Evolutionary conservation across 140 eudicot genomes (phyloP).

Genomic region (Oenanthe javanica): DNA sequence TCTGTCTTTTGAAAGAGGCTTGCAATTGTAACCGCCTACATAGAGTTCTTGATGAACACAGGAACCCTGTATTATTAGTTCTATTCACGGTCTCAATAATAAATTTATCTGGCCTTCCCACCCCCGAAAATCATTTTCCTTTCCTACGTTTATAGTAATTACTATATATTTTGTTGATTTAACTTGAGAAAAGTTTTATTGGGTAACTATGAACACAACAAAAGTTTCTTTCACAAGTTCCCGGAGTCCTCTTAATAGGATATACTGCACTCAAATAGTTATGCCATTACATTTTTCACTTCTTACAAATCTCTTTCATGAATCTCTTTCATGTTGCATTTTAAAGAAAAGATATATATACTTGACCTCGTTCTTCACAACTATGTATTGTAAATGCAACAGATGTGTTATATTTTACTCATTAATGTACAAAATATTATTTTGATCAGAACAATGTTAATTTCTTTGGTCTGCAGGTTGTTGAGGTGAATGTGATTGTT

Average conservation of each 20-base stretch:
- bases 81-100: background rate
- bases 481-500: conserved; percentile 83
- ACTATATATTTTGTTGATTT: background rate
- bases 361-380: background rate
- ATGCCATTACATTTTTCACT: background rate
- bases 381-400: background rate
- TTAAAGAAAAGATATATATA: background rate
- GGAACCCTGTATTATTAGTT: background rate
- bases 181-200: background rate
- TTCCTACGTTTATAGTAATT: background rate
- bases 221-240: background rate
- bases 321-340: background rate
- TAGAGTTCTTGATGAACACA: background rate
- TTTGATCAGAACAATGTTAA: background rate
- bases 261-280: background rate
- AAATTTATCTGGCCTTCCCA: background rate
- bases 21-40: background rate
- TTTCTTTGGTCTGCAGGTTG: conserved; percentile 52
- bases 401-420: background rate
- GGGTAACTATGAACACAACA: background rate
- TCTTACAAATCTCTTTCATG: background rate
- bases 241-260: background rate
- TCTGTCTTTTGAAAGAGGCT: background rate
- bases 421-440: background rate
- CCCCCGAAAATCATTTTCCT: background rate